Conservation (phyloP, 768 basidiomycete species). For the Trametes elegans region DNA sequence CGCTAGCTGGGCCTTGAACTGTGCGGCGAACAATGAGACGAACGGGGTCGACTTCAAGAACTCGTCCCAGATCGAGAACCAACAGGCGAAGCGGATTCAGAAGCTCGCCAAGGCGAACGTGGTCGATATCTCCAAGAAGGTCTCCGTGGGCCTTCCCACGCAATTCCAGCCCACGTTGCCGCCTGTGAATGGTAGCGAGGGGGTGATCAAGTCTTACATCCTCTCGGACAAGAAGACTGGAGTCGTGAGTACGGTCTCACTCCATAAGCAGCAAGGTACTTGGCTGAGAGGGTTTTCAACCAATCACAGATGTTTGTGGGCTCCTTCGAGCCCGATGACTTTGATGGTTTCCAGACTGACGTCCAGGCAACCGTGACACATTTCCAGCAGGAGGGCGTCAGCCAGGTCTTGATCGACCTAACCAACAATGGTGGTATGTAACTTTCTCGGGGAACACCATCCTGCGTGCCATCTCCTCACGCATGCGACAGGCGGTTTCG, state of each 20-base stretch:
- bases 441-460: neutral
- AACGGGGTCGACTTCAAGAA: slow-evolving; percentile 47
- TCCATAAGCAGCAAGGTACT: neutral
- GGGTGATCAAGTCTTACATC: slow-evolving; percentile 55
- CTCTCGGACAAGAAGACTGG: slow-evolving; percentile 56
- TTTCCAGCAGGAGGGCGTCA: slow-evolving; percentile 49
- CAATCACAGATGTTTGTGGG: slow-evolving; percentile 66
- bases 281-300: too few species aligned
- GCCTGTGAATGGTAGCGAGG: slow-evolving; percentile 43
- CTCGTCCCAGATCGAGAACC: slow-evolving; percentile 8
- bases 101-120: slow-evolving; percentile 37
- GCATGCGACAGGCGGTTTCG: slow-evolving; percentile 52
- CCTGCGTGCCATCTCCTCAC: neutral
- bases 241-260: slow-evolving; percentile 48
- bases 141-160: slow-evolving; percentile 44
- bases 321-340: slow-evolving; percentile 49
- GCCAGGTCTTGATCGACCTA: slow-evolving; percentile 53
- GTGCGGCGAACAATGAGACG: slow-evolving; percentile 44
- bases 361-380: slow-evolving; percentile 41
- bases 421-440: slow-evolving; percentile 60
- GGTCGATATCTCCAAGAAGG: slow-evolving; percentile 36
- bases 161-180: slow-evolving; percentile 48
- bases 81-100: slow-evolving; percentile 1
- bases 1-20: slow-evolving; percentile 65
- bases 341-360: slow-evolving; percentile 50